These are phyloP conservation scores for Panellus pusillus DNA, from an alignment of 768 basidiomycete genomes.

Conservation along the genomic window DNA sequence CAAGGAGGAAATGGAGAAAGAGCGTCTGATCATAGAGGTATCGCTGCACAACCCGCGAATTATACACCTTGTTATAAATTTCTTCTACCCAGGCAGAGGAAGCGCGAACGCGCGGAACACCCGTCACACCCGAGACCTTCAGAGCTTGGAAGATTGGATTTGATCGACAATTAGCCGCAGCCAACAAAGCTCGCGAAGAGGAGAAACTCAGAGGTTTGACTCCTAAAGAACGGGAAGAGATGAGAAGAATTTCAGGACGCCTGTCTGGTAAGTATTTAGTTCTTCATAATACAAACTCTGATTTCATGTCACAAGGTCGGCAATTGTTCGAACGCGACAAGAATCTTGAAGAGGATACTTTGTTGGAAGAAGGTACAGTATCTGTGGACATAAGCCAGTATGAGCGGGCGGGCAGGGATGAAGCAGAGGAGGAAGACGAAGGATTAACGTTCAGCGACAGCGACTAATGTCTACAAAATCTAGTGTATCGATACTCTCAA, in stretches of 20 bases:
- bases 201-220: slow-evolving; percentile 45
- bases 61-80: slow-evolving; percentile 5
- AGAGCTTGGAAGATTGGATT: slow-evolving; percentile 80
- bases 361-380: slow-evolving; percentile 82
- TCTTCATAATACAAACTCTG: neutral
- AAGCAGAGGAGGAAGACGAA: slow-evolving; percentile 71
- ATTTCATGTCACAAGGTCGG: slow-evolving; percentile 48
- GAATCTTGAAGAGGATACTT: slow-evolving; percentile 74
- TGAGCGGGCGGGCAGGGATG: slow-evolving; percentile 59
- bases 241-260: slow-evolving; percentile 53
- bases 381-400: slow-evolving; percentile 92
- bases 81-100: slow-evolving; percentile 68
- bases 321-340: slow-evolving; percentile 88
- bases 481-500: slow-evolving; percentile 30
- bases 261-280: slow-evolving; percentile 57
- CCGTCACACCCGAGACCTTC: slow-evolving; percentile 83
- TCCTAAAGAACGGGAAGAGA: slow-evolving; percentile 28
- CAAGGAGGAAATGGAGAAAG: slow-evolving; percentile 69
- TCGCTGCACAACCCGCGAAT: slow-evolving; percentile 6
- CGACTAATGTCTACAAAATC: slow-evolving; percentile 47
- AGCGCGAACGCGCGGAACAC: slow-evolving; percentile 86
- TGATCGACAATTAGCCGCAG: slow-evolving; percentile 58
- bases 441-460: slow-evolving; percentile 82
- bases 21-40: slow-evolving; percentile 77
- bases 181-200: slow-evolving; percentile 65